Evolutionary conservation across 2,329 filamentous ascomycete genomes (phyloP), one percentile per base, ranked within the genome.

Genomic region (Venturia aucupariae): DNA sequence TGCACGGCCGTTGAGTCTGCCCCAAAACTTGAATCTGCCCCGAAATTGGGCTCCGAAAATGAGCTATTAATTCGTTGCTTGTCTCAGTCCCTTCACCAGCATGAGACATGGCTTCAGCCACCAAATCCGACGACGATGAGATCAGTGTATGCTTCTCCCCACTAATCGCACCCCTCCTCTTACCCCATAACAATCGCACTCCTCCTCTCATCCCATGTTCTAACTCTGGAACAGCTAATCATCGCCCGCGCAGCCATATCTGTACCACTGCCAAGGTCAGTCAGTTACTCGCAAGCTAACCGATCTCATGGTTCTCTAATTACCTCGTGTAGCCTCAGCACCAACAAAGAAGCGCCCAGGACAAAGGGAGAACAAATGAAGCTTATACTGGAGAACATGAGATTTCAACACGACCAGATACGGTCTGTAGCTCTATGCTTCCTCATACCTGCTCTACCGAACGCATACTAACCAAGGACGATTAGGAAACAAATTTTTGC

Each of bases 211-310:
- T 35, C 15, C 17, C 35, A 35, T 35, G 30, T 57, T 22, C 51
- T 57, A 57, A 57, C 30, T 24, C 30, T 35, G 19, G 5, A 2
- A n/a, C 19, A 57, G 51, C 51, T 57, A n/a, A 57, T 57, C 19
- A 57, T 57, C 30, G 51, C 51, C 17, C 27, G 30, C 27, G 51
- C 51, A 10, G 27, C 30, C 27, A 57, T 57, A 30, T 24, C 27
- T 57, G 51, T 57, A 57, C 51, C 51, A 57, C 51, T 57, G n/a
- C 51, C 51, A 32, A 57, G 30, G 51, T 57, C 51, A 35, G 24
- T 5, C n/a, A 15, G 15, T 35, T n/a, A 7, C 13, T 13, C 15
- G 13, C 35, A 32, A 15, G 10, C 19, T 35, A 4, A 3, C 24
- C 51, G 11, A 57, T 11, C 27, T 10, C 27, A 2, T 19, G 48